Percentiles rank a stretch among this genome's conserved stretches.
phyloP scores from a whole-genome alignment of 2,329 filamentous ascomycete species.

The Bipolaris cookei region DNA sequence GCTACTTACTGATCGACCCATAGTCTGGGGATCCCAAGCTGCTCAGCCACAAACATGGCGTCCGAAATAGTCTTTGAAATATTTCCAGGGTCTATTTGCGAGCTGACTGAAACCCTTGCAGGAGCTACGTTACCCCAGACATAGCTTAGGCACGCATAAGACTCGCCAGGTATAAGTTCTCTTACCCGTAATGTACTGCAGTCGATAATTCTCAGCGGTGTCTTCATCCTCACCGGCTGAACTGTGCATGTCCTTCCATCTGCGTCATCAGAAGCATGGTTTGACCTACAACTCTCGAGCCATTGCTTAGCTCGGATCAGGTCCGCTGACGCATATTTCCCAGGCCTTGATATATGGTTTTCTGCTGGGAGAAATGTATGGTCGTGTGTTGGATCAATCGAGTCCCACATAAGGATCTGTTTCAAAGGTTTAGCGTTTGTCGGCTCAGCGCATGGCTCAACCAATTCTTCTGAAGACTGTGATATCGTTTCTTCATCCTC shows the following conservation, averaged over 20 bases:
- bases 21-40: conserved; percentile 4
- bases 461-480: not conserved
- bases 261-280: not conserved
- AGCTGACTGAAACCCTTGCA: not conserved
- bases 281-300: not conserved
- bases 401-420: too few relatives aligned
- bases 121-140: not conserved
- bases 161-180: not conserved
- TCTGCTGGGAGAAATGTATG: too few relatives aligned
- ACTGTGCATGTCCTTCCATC: not conserved
- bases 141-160: not conserved
- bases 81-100: not conserved
- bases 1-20: conserved; percentile 3
- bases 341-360: too few relatives aligned
- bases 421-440: too few relatives aligned
- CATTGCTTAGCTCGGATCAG: not conserved
- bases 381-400: too few relatives aligned
- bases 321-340: not conserved
- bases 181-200: not conserved
- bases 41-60: conserved; percentile 4
- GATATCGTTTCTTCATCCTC: too few relatives aligned
- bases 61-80: conserved; percentile 8
- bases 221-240: not conserved
- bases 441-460: too few relatives aligned
- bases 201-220: not conserved